Conservation (phyloP, 345 rosid genomes). For the Excoecaria agallocha region DNA sequence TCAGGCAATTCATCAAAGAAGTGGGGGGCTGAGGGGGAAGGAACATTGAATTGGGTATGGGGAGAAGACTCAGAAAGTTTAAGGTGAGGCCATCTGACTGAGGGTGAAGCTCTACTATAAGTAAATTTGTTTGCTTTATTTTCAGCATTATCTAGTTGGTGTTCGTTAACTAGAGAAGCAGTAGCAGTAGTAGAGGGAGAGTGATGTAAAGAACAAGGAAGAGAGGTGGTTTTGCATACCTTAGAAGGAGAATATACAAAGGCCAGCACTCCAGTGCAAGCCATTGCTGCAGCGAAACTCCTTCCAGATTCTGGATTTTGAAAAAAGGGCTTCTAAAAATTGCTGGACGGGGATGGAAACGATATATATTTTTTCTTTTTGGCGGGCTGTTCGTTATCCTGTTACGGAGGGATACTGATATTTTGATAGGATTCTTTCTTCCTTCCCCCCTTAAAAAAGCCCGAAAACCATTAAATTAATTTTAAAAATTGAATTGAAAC, state of each 20-base stretch:
- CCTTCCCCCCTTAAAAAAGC: too few species aligned
- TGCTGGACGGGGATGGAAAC: neutral
- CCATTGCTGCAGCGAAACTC: constrained; percentile 13
- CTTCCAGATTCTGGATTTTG: neutral
- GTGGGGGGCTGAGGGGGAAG: constrained; percentile 23
- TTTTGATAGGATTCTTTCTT: too few species aligned
- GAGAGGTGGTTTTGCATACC: constrained; percentile 22
- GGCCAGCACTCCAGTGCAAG: constrained; percentile 29
- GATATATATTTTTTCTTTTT: neutral
- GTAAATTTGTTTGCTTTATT: constrained; percentile 42
- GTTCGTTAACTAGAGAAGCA: constrained; percentile 21
- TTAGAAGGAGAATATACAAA: constrained; percentile 25
- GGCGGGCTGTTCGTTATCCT: constrained; percentile 1
- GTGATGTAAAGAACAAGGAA: constrained; percentile 21
- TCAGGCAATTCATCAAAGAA: constrained; percentile 22
- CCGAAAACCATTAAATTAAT: too few species aligned
- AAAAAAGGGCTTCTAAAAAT: neutral
- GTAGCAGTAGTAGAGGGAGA: constrained; percentile 4
- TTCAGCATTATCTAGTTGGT: constrained; percentile 13
- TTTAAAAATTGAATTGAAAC: too few species aligned
- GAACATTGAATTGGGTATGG: constrained; percentile 33
- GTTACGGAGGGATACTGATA: neutral
- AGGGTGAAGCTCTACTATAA: constrained; percentile 83
- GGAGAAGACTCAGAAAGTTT: constrained; percentile 43
- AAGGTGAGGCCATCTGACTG: constrained; percentile 91